Percentiles rank a stretch among this genome's conserved stretches.
These are phyloP conservation scores for Mucor velutinosus DNA, from an alignment of 371 early-diverging fungal genomes.

Conservation along the genomic window DNA sequence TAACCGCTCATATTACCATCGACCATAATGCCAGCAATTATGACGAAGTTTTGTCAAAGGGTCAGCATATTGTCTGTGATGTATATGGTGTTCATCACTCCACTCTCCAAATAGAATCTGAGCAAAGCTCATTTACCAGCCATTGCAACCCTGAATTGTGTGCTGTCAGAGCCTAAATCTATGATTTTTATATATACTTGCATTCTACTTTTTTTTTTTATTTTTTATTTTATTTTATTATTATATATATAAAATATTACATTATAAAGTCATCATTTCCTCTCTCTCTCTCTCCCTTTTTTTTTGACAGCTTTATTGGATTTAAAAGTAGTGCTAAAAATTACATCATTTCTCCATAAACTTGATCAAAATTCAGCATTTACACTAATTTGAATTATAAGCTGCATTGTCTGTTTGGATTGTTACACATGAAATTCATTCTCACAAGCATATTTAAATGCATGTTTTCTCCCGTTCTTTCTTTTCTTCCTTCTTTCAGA, in stretches of 20 bases:
- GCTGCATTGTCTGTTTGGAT: background rate
- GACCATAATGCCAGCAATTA: conserved; percentile 30
- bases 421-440: background rate
- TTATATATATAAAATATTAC: too few relatives aligned
- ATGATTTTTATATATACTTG: background rate
- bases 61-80: conserved; percentile 66
- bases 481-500: conserved; percentile 6
- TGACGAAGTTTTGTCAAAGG: conserved; percentile 56
- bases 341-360: background rate
- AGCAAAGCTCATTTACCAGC: conserved; percentile 43
- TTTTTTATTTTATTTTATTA: too few relatives aligned
- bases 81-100: conserved; percentile 71
- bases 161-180: conserved; percentile 12
- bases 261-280: background rate
- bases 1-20: conserved; percentile 50
- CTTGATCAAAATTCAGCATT: background rate
- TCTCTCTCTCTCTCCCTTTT: too few relatives aligned
- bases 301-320: background rate
- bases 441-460: background rate
- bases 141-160: conserved; percentile 56
- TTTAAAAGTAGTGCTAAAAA: background rate
- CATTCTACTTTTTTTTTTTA: conserved; percentile 6
- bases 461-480: conserved; percentile 1
- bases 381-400: background rate
- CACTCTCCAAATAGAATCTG: conserved; percentile 70